Percentiles rank a stretch among this genome's conserved stretches.
phyloP scores from a whole-genome alignment of 192 early-diverging fungal genomes.

The Linnemannia exigua region DNA sequence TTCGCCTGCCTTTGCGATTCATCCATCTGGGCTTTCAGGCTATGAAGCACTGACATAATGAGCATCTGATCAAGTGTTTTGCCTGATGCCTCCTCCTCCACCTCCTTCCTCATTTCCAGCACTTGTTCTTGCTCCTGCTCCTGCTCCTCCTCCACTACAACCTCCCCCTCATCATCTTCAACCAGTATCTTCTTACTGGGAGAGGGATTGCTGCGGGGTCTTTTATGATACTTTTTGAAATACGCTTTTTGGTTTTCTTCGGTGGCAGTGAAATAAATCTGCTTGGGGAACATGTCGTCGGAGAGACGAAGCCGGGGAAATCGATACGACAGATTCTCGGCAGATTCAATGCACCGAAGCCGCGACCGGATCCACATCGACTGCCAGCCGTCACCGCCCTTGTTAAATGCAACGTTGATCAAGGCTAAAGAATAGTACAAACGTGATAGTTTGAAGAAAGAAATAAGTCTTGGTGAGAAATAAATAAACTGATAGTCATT shows the following conservation, averaged over 20 bases:
- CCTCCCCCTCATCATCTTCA: neutral
- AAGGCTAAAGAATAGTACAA: neutral
- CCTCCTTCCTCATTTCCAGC: too few relatives aligned
- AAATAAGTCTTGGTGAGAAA: too few relatives aligned
- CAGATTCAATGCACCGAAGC: conserved; percentile 15
- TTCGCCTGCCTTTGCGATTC: too few relatives aligned
- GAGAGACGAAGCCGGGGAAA: conserved; percentile 10
- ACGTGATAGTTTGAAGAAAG: neutral
- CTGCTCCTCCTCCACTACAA: too few relatives aligned
- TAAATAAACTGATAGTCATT: neutral
- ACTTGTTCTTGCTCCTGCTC: too few relatives aligned
- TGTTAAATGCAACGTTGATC: conserved; percentile 21
- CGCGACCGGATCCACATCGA: conserved; percentile 15
- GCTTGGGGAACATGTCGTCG: conserved; percentile 7
- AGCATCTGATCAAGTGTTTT: too few relatives aligned
- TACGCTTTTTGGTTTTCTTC: neutral
- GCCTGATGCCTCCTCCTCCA: too few relatives aligned
- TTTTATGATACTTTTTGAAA: neutral
- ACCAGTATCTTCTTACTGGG: neutral
- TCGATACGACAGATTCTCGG: conserved; percentile 31
- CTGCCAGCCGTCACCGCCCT: conserved; percentile 24
- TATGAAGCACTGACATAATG: too few relatives aligned
- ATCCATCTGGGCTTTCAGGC: too few relatives aligned
- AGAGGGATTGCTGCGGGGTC: too few relatives aligned
- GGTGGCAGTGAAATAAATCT: conserved; percentile 22